Conservation (phyloP, 169 alveolate species). For the Plasmodium reichenowi region DNA sequence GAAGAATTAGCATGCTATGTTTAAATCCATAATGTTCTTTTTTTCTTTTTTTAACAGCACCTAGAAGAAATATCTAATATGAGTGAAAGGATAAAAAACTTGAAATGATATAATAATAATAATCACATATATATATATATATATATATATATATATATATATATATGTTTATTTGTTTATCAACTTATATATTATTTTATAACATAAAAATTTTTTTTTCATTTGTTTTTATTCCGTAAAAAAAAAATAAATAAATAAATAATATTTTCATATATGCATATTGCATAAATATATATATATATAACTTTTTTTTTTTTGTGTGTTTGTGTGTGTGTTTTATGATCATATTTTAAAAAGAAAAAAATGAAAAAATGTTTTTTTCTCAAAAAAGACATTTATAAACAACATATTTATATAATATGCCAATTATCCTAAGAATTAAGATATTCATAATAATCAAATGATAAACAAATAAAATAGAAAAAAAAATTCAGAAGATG, state of each 20-base stretch:
- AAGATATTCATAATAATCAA: too few relatives aligned
- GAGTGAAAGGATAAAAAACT: conserved; percentile 74
- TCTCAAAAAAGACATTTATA: too few relatives aligned
- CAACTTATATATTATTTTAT: background rate
- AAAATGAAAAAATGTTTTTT: too few relatives aligned
- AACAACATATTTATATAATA: too few relatives aligned
- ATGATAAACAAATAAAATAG: too few relatives aligned
- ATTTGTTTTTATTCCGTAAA: conserved; percentile 31
- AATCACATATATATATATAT: background rate
- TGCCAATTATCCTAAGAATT: too few relatives aligned
- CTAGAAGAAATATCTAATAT: conserved; percentile 64
- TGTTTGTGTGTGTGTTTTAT: background rate
- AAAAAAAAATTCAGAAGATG: too few relatives aligned
- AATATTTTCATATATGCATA: background rate
- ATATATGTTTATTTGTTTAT: conserved; percentile 4
- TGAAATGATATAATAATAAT: conserved; percentile 11
- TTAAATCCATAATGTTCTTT: background rate
- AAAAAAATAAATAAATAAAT: background rate
- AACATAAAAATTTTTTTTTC: background rate
- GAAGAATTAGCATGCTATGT: background rate
- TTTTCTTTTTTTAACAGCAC: conserved; percentile 28
- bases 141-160: conserved; percentile 2
- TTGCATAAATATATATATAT: background rate
- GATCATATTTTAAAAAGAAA: too few relatives aligned
- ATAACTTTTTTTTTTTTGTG: background rate